A percentile compares a stretch with the other conserved stretches of the same genome.
These are phyloP conservation scores for Xerocomus brunneocitrinus DNA, from an alignment of 768 basidiomycete genomes.

Conservation along the genomic window DNA sequence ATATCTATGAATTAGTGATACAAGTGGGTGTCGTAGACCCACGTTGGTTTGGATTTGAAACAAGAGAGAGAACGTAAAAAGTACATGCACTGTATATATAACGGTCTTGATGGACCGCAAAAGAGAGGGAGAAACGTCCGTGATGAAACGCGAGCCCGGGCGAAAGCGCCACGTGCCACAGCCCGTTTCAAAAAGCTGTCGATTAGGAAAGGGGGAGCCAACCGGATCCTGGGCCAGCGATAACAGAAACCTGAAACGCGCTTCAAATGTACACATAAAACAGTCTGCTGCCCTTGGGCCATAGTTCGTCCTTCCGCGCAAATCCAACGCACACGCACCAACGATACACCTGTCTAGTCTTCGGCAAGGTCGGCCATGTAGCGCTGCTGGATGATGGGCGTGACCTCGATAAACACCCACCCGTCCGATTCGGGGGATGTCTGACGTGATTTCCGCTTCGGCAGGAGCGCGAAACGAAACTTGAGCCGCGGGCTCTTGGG, in stretches of 20 bases:
- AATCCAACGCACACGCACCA: background rate
- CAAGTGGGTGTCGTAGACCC: background rate
- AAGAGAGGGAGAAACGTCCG: background rate
- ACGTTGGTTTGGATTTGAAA: background rate
- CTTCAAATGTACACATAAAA: background rate
- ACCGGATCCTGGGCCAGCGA: background rate
- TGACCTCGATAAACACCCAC: conserved; percentile 31
- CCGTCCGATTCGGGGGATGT: conserved; percentile 18
- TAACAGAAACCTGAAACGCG: conserved; percentile 1
- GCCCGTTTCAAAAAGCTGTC: conserved; percentile 2
- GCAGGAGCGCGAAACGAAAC: conserved; percentile 12
- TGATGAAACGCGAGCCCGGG: background rate
- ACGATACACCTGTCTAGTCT: conserved; percentile 4
- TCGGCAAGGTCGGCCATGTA: conserved; percentile 10
- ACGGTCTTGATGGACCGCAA: background rate
- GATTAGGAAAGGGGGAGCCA: background rate
- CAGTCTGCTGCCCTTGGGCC: background rate
- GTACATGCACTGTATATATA: background rate
- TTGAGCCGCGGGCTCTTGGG: conserved; percentile 16
- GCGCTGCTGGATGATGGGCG: conserved; percentile 20
- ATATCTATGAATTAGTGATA: background rate
- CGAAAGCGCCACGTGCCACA: background rate
- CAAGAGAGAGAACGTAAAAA: background rate
- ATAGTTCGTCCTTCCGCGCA: background rate
- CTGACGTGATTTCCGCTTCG: conserved; percentile 15